These are phyloP conservation scores for Fomes fomentarius DNA, from an alignment of 1,284 basidiomycete genomes.

Conservation along the genomic window DNA sequence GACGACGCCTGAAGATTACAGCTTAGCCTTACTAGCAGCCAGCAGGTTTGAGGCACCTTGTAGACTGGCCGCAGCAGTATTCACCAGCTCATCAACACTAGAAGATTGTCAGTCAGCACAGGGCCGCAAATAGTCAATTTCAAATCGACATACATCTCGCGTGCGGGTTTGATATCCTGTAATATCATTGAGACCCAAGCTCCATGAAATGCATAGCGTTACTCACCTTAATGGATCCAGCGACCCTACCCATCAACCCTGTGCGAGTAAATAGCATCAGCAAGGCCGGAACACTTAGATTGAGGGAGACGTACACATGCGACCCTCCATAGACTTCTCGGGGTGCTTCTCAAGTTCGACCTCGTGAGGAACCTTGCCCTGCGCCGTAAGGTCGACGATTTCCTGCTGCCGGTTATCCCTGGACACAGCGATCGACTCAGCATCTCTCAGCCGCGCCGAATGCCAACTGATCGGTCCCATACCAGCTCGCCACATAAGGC, in stretches of 20 bases:
- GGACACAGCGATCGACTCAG: not conserved
- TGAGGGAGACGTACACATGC: constrained; percentile 51
- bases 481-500: constrained; percentile 73
- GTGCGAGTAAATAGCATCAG: constrained; percentile 6
- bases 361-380: constrained; percentile 79
- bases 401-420: constrained; percentile 66
- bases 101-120: constrained; percentile 10
- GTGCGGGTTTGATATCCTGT: constrained; percentile 79
- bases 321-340: constrained; percentile 64
- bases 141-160: constrained; percentile 65
- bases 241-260: constrained; percentile 90
- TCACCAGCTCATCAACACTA: constrained; percentile 74
- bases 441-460: no score
- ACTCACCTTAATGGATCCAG: constrained; percentile 68
- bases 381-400: constrained; percentile 59
- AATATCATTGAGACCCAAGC: not conserved
- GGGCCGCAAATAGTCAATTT: not conserved
- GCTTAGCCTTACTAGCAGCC: constrained; percentile 41
- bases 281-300: not conserved
- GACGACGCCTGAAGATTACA: constrained; percentile 33
- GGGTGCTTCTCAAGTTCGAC: constrained; percentile 72
- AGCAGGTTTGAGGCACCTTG: constrained; percentile 40
- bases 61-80: constrained; percentile 53
- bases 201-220: not conserved
- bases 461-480: constrained; percentile 26